Conservation (phyloP, 73 alveolate genomes). For the Paraurostyla sp. region DNA sequence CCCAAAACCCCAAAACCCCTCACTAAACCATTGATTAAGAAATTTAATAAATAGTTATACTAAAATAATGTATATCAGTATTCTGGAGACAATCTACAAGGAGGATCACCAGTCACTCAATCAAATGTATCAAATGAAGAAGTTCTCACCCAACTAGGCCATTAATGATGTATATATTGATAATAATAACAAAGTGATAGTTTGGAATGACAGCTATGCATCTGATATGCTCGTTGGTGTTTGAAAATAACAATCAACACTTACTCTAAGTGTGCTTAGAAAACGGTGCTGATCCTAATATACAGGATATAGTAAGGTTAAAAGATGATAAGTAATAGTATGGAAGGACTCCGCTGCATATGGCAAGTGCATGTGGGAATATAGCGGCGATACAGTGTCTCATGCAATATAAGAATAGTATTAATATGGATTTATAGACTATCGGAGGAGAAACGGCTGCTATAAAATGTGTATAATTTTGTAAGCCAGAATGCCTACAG, state of each 20-base stretch:
- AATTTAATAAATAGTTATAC: neutral
- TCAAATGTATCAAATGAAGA: neutral
- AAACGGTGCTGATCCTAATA: slow-evolving; percentile 35
- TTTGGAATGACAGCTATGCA: slow-evolving; percentile 36
- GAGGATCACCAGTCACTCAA: neutral
- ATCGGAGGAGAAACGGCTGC: slow-evolving; percentile 47
- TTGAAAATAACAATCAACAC: neutral
- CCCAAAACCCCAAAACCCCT: slow-evolving; percentile 33
- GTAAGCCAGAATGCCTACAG: slow-evolving; percentile 28
- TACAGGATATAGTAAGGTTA: neutral
- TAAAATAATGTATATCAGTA: neutral
- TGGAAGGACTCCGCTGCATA: slow-evolving; percentile 22
- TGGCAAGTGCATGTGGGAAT: slow-evolving; percentile 13
- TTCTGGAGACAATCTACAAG: slow-evolving; percentile 9
- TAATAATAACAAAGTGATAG: neutral
- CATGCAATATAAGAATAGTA: neutral
- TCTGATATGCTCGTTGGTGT: slow-evolving; percentile 14
- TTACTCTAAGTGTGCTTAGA: neutral
- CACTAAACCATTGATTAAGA: neutral
- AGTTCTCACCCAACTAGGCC: neutral
- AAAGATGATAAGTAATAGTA: neutral
- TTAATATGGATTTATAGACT: slow-evolving; percentile 4
- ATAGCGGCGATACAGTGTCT: neutral
- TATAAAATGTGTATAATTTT: neutral
- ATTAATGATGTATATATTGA: slow-evolving; percentile 22